phyloP scores from a whole-genome alignment of 371 early-diverging fungal species.

The Rhizomucor miehei region DNA sequence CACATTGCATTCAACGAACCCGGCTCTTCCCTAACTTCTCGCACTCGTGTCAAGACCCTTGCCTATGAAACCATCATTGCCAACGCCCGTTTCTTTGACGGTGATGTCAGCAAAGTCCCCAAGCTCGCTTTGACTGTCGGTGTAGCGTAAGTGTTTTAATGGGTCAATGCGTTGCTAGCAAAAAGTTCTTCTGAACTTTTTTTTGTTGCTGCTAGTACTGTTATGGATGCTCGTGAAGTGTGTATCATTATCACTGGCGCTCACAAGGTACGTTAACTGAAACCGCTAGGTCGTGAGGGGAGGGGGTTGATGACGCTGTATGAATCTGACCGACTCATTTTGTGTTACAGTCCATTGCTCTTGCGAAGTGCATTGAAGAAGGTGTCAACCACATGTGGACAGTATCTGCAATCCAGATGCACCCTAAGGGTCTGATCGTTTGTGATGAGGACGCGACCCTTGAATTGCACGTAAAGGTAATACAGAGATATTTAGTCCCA shows the following conservation, averaged over 20 bases:
- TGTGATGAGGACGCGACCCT: slow-evolving; percentile 85
- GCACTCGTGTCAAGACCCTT: slow-evolving; percentile 68
- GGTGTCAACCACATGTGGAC: slow-evolving; percentile 87
- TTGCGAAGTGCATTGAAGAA: slow-evolving; percentile 80
- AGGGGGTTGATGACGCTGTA: background rate
- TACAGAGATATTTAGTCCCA: background rate
- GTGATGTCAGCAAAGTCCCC: slow-evolving; percentile 66
- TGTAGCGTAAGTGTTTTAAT: slow-evolving; percentile 41
- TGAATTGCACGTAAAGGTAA: slow-evolving; percentile 75
- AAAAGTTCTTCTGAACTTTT: slow-evolving; percentile 32
- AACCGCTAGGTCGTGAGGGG: background rate
- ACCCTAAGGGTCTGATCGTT: slow-evolving; percentile 76
- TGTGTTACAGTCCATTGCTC: slow-evolving; percentile 38
- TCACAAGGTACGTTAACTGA: slow-evolving; percentile 49
- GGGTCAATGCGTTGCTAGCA: too few relatives aligned
- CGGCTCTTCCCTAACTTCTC: slow-evolving; percentile 63
- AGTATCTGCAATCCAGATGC: slow-evolving; percentile 79
- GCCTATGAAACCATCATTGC: slow-evolving; percentile 74
- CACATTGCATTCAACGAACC: slow-evolving; percentile 77
- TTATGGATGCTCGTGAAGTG: slow-evolving; percentile 87
- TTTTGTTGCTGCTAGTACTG: slow-evolving; percentile 55
- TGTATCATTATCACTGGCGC: slow-evolving; percentile 77
- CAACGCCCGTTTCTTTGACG: slow-evolving; percentile 70
- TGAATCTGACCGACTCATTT: background rate
- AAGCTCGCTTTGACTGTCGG: slow-evolving; percentile 72